Base-by-base conservation (phyloP, 352 stramenopile genomes). In the Globisporangium irregulare region DNA sequence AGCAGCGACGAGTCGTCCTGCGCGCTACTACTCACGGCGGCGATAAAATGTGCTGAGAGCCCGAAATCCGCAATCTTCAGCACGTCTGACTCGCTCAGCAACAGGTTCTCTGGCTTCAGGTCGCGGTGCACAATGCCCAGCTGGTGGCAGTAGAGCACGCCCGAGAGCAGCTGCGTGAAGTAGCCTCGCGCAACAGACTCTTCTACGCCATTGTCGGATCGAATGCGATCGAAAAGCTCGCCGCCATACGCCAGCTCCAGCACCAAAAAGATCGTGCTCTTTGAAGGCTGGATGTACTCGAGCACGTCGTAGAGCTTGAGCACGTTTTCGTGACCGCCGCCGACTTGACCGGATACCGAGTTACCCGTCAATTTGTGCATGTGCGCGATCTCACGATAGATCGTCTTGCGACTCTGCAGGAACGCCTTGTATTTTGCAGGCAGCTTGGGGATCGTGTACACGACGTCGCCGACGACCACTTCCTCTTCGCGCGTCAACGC, bases 51-150 rank as follows among this genome's bases (percentile, higher is more conserved):
- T 3, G 93, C 93, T 8, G 91, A 97, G n/a, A 98, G 86, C 5
- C 94, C 94, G 70, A 98, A 98, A 68, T 98, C 94, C 10, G 94
- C 94, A 67, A 98, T 98, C 79, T 98, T 98, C 59, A 98, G 84
- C 73, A 97, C 87, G 34, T 96, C 88, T 20, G 78, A 62, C 55
- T 98, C 92, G 50, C 84, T 98, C 66, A 92, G 81, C 36, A 99
- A 81, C 56, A 99, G 73, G 76, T 99, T 99, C 74, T 99, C 96
- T 2, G 96, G 96, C 75, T 99, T 99, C 12, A 99, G 81, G 70
- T 99, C 96, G 51, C 94, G 89, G 74, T 98, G 94, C 24, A 97
- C 94, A 62, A 99, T 97, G 27, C 93, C 92, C 15, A 94, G 73
- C 43, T 95, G 80, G 66, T 98, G 93, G 72, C 91, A 98, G 66